These are phyloP conservation scores for Ustilago xerochloae DNA, from an alignment of 1,284 basidiomycete genomes.

Conservation along the genomic window DNA sequence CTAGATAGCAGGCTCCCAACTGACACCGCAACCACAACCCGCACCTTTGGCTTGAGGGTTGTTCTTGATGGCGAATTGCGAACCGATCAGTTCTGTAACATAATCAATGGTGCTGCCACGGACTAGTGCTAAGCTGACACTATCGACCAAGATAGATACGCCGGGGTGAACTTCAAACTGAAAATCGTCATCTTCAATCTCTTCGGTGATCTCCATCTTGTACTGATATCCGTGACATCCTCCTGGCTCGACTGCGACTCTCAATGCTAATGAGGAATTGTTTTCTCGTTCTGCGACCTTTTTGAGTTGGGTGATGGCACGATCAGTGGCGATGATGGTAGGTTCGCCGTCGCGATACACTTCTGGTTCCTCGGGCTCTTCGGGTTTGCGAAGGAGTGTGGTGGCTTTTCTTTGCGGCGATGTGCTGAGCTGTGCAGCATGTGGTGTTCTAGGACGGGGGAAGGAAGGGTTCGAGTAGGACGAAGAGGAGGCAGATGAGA, in stretches of 20 bases:
- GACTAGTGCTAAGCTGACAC: constrained; percentile 80
- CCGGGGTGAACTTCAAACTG: constrained; percentile 73
- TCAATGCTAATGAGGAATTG: constrained; percentile 75
- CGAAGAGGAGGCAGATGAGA: background rate
- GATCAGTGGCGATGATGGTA: constrained; percentile 56
- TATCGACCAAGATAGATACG: constrained; percentile 77
- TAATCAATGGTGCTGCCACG: constrained; percentile 87
- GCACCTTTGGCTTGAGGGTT: constrained; percentile 86
- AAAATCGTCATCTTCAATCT: constrained; percentile 75
- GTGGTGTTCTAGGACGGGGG: background rate
- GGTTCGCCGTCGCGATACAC: constrained; percentile 53
- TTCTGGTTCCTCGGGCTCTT: constrained; percentile 59
- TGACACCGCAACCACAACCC: constrained; percentile 90
- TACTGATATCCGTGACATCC: constrained; percentile 95
- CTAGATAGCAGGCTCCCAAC: constrained; percentile 78
- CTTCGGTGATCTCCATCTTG: constrained; percentile 80
- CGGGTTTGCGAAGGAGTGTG: constrained; percentile 45
- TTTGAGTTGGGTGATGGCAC: constrained; percentile 57
- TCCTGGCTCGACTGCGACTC: constrained; percentile 85
- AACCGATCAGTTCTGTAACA: constrained; percentile 89
- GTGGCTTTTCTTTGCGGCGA: constrained; percentile 11
- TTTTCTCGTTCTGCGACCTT: constrained; percentile 71
- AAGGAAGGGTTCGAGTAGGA: background rate
- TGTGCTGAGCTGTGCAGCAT: background rate
- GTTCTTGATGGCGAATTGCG: constrained; percentile 79